phyloP scores from a whole-genome alignment of 805 yeast species.

The Pichia rugopelliculosa region DNA sequence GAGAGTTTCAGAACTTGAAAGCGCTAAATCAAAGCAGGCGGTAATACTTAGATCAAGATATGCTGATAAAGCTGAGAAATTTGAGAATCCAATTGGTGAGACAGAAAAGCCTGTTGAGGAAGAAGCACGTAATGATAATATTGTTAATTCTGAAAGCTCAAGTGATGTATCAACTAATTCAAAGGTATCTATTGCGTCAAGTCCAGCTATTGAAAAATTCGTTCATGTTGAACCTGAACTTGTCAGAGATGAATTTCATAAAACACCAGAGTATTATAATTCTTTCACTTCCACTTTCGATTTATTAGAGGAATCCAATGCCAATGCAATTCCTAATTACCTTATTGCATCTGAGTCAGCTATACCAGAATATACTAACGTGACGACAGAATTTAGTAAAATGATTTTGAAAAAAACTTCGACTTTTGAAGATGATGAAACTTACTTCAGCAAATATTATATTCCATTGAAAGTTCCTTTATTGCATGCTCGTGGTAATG shows the following conservation, averaged over 20 bases:
- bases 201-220: background rate
- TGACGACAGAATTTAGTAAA: conserved; percentile 2
- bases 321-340: background rate
- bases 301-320: background rate
- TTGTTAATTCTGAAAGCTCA: background rate
- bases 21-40: background rate
- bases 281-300: background rate
- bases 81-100: background rate
- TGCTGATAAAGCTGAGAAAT: background rate
- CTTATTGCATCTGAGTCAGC: background rate
- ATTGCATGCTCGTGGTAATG: conserved; percentile 16
- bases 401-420: background rate
- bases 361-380: conserved; percentile 2
- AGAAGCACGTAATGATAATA: background rate
- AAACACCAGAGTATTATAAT: background rate
- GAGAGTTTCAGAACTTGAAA: background rate
- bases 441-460: conserved; percentile 17
- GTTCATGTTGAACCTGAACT: background rate
- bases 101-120: background rate
- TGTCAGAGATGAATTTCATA: background rate
- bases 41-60: background rate
- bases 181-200: background rate
- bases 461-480: conserved; percentile 21
- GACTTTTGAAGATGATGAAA: conserved; percentile 22
- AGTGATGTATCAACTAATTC: background rate